phyloP scores from a whole-genome alignment of 768 basidiomycete species.

The Tricholoma sp. region DNA sequence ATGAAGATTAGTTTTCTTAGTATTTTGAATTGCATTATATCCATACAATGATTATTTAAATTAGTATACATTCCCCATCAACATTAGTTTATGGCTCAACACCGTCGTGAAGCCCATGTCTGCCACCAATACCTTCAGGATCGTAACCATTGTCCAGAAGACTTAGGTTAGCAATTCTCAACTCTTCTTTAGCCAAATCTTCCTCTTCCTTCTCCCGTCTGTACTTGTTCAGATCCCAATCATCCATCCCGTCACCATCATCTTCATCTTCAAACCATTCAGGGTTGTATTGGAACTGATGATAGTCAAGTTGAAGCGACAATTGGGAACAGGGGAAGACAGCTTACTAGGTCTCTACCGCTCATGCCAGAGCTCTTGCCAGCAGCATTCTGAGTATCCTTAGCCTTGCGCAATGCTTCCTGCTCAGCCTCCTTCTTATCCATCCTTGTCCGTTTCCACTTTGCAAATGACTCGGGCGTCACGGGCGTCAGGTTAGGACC shows the following conservation, averaged over 20 bases:
- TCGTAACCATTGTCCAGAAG: slow-evolving; percentile 27
- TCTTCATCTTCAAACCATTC: slow-evolving; percentile 88
- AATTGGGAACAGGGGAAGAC: slow-evolving; percentile 5
- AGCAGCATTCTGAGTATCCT: slow-evolving; percentile 74
- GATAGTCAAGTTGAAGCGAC: slow-evolving; percentile 4
- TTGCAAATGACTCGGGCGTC: slow-evolving; percentile 83
- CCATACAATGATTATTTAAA: not conserved
- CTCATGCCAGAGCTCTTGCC: slow-evolving; percentile 94
- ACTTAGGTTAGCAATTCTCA: slow-evolving; percentile 43
- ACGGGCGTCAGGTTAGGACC: slow-evolving; percentile 89
- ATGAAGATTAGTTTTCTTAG: slow-evolving; percentile 39
- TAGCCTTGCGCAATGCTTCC: slow-evolving; percentile 76
- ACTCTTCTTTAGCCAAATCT: slow-evolving; percentile 48
- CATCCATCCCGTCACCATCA: slow-evolving; percentile 43
- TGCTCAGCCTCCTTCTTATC: slow-evolving; percentile 92
- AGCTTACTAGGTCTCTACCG: slow-evolving; percentile 84
- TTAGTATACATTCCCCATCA: not conserved
- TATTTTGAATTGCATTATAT: slow-evolving; percentile 10
- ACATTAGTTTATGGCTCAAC: not conserved
- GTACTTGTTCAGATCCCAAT: slow-evolving; percentile 59
- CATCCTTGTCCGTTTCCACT: slow-evolving; percentile 94
- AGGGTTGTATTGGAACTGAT: slow-evolving; percentile 90
- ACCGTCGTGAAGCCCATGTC: slow-evolving; percentile 4
- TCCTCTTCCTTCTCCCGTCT: slow-evolving; percentile 58
- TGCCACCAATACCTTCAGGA: slow-evolving; percentile 27